Conservation (phyloP, 495 filamentous ascomycete species). For the Aspergillus mulundensis region DNA sequence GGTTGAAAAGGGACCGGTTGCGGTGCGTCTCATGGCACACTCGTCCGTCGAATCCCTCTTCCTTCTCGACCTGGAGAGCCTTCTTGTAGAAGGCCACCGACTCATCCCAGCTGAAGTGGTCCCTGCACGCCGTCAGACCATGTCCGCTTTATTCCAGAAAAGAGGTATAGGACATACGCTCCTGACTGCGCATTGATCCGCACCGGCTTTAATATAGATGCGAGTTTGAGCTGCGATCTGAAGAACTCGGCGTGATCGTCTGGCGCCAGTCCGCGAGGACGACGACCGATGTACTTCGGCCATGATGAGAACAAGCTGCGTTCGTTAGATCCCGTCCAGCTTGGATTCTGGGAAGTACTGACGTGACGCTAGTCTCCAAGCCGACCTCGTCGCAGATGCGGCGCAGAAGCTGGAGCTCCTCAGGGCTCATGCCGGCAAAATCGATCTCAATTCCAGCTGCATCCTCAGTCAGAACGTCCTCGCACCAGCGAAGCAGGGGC, state of each 20-base stretch:
- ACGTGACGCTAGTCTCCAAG: conserved; percentile 23
- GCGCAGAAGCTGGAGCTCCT: conserved; percentile 16
- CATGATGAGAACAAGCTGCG: conserved; percentile 20
- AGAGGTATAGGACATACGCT: conserved; percentile 12
- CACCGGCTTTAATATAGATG: conserved; percentile 13
- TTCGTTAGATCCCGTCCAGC: not conserved
- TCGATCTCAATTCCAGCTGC: conserved; percentile 24
- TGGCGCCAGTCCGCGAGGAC: conserved; percentile 18
- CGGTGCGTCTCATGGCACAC: conserved; percentile 29
- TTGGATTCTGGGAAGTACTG: not conserved
- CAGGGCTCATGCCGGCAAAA: conserved; percentile 11
- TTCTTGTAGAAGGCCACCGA: conserved; percentile 24
- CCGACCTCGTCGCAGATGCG: conserved; percentile 20
- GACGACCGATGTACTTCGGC: conserved; percentile 20
- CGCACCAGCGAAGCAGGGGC: not conserved
- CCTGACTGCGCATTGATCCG: conserved; percentile 25
- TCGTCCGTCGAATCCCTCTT: conserved; percentile 21
- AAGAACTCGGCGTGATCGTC: conserved; percentile 18
- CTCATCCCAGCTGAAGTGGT: conserved; percentile 25
- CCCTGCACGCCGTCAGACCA: conserved; percentile 13
- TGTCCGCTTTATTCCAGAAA: not conserved
- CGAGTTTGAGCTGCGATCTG: conserved; percentile 16
- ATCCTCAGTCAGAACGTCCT: not conserved
- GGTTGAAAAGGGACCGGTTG: conserved; percentile 26
- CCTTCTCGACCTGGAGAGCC: conserved; percentile 21